Percentiles rank a stretch among this genome's conserved stretches.
Conservation (phyloP, 73 alveolate genomes). For the Blepharisma stoltei region DNA sequence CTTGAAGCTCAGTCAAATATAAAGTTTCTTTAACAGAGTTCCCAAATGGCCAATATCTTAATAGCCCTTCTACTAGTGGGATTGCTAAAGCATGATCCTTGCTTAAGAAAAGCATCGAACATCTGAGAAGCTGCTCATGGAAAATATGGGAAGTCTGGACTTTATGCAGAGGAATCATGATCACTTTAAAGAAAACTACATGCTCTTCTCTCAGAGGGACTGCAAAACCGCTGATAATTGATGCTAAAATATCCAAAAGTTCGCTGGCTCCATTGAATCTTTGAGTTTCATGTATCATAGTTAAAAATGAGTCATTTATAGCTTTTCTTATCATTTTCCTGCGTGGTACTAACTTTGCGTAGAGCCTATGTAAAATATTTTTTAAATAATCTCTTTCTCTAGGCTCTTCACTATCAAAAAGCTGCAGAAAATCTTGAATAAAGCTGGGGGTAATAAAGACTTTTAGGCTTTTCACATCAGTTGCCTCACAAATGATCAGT, state of each 20-base stretch:
- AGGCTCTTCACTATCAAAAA: slow-evolving; percentile 74
- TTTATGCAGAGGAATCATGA: slow-evolving; percentile 83
- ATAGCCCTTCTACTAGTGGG: slow-evolving; percentile 77
- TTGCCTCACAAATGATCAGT: slow-evolving; percentile 58
- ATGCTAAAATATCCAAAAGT: slow-evolving; percentile 77
- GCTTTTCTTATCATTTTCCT: slow-evolving; percentile 84
- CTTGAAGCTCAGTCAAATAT: slow-evolving; percentile 82
- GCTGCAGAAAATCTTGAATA: slow-evolving; percentile 64
- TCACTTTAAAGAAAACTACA: slow-evolving; percentile 79
- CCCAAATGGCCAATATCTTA: slow-evolving; percentile 92
- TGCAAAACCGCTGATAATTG: slow-evolving; percentile 88
- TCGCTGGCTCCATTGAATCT: slow-evolving; percentile 90
- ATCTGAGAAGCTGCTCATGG: slow-evolving; percentile 80
- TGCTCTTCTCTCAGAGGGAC: slow-evolving; percentile 92
- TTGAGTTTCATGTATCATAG: slow-evolving; percentile 82
- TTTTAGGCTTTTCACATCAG: slow-evolving; percentile 60
- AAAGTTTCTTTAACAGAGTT: slow-evolving; percentile 91
- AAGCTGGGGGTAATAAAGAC: slow-evolving; percentile 60
- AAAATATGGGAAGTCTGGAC: slow-evolving; percentile 83
- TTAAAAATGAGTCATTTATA: slow-evolving; percentile 81
- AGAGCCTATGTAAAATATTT: slow-evolving; percentile 74
- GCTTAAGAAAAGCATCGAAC: slow-evolving; percentile 82
- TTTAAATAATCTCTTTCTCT: slow-evolving; percentile 75
- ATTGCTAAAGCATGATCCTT: slow-evolving; percentile 74
- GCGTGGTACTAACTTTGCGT: slow-evolving; percentile 80